Evolutionary conservation across 768 basidiomycete species (phyloP).

Genomic region (Amanita fuliginea): DNA sequence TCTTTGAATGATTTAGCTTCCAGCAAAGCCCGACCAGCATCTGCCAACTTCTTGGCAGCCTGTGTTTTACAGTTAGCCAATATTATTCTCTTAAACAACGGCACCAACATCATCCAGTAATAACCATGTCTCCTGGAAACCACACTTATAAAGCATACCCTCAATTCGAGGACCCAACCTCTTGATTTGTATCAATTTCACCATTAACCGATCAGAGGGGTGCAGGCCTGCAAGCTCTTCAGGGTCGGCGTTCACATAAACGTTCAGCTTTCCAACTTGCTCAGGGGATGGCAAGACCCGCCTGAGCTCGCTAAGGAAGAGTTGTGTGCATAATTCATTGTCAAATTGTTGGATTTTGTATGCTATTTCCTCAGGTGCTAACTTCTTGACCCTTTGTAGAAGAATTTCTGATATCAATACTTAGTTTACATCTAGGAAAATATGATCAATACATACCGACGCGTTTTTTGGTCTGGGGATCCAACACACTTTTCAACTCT

Average conservation of each 20-base stretch:
- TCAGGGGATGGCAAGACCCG: constrained; percentile 86
- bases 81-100: not conserved
- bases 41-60: constrained; percentile 72
- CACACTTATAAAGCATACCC: constrained; percentile 89
- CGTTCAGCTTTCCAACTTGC: constrained; percentile 83
- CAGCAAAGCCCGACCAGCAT: constrained; percentile 71
- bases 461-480: constrained; percentile 84
- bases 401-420: constrained; percentile 59
- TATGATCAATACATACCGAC: constrained; percentile 53
- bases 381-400: constrained; percentile 75
- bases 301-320: constrained; percentile 83
- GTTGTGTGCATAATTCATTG: constrained; percentile 74
- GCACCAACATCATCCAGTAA: constrained; percentile 68
- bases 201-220: constrained; percentile 92
- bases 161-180: constrained; percentile 81
- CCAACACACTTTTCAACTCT: constrained; percentile 85
- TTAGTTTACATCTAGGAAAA: constrained; percentile 1
- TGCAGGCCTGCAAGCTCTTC: constrained; percentile 86
- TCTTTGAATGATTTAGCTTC: constrained; percentile 85
- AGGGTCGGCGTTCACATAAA: constrained; percentile 77
- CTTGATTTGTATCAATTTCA: constrained; percentile 91
- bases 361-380: constrained; percentile 82
- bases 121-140: constrained; percentile 78
- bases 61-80: constrained; percentile 17
- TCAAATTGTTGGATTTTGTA: constrained; percentile 81